A percentile compares a stretch with the other conserved stretches of the same genome.
Evolutionary conservation across 768 basidiomycete species (phyloP).

Genomic region (Boletus barrowsii): DNA sequence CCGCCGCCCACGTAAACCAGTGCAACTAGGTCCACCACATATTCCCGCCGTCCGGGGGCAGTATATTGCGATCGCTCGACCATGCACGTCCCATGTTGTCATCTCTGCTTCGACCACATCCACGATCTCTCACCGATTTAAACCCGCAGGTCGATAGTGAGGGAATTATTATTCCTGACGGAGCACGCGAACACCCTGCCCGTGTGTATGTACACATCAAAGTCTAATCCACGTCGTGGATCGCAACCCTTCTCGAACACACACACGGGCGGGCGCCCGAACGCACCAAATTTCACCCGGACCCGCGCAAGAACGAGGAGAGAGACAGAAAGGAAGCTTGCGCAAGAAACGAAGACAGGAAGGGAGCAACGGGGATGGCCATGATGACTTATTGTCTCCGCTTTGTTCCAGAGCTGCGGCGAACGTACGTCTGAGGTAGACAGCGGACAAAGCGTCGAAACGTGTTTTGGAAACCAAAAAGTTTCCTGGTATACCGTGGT

Average conservation of each 20-base stretch:
- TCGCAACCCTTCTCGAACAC: background rate
- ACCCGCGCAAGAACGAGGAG: background rate
- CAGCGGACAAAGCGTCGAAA: background rate
- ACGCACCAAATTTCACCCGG: background rate
- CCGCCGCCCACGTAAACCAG: background rate
- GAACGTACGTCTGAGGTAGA: background rate
- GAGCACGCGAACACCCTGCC: background rate
- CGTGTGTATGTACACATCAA: constrained; percentile 1
- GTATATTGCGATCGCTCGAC: no score
- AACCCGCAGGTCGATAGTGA: constrained; percentile 2
- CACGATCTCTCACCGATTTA: background rate
- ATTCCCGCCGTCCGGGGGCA: no score
- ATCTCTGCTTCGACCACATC: background rate
- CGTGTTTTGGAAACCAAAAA: background rate
- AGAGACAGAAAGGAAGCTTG: background rate
- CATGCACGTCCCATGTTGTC: background rate
- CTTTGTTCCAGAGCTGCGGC: background rate
- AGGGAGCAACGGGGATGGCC: background rate
- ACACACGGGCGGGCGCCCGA: constrained; percentile 2
- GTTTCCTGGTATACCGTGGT: background rate
- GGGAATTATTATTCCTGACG: background rate
- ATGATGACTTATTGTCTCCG: no score
- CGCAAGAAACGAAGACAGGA: background rate
- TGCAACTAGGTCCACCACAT: no score
- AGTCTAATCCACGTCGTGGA: constrained; percentile 4